Base-by-base conservation (phyloP, 2,329 filamentous ascomycete genomes). In the Chrysoporthe deuterocubensis region DNA sequence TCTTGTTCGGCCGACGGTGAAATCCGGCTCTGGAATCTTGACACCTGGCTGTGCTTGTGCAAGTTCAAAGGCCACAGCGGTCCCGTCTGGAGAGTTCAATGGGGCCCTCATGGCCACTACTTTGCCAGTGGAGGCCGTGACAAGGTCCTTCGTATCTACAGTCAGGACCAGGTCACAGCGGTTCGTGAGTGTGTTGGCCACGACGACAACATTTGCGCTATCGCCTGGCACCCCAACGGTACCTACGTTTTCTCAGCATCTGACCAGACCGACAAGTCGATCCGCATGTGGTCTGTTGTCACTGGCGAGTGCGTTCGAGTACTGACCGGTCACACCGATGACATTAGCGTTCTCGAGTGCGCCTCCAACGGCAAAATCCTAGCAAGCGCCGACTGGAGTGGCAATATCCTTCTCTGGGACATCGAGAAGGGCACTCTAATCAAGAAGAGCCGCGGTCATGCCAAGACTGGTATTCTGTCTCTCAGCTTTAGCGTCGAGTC, bases 201-300 rank as follows among this genome's bases (percentile, higher is more conserved):
- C 75, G 94, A 98, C 73, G 93, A 94, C 26, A 91, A 93, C 72
- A 92, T 97, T n/a, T 96, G 96, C 63, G 89, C 90, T 56, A 85
- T 97, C n/a, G 85, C 92, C 16, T 99, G 96, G 89, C 96, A 99
- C 75, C 93, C 95, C 0, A 99, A 99, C 76, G 93, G 93, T 21
- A 89, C 92, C 6, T 99, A 98, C 74, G 83, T 97, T 57, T 97
- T 99, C 79, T 97, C 96, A 0, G 94, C 92, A 3, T 96, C 93
- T 14, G 92, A 92, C 72, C 94, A 90, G 75, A 87, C 84, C 7
- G 89, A 99, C 79, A 95, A 95, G 78, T 96, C 94, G 0, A 92
- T 98, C 44, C 90, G 96, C 42, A 98, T 99, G 95, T 99, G 96
- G 96, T 90, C 94, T 11, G 88, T 97, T n/a, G 87, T 89, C 13